Evolutionary conservation across 1,139 yeast species (phyloP).

Genomic region (Yamadazyma aaseri): DNA sequence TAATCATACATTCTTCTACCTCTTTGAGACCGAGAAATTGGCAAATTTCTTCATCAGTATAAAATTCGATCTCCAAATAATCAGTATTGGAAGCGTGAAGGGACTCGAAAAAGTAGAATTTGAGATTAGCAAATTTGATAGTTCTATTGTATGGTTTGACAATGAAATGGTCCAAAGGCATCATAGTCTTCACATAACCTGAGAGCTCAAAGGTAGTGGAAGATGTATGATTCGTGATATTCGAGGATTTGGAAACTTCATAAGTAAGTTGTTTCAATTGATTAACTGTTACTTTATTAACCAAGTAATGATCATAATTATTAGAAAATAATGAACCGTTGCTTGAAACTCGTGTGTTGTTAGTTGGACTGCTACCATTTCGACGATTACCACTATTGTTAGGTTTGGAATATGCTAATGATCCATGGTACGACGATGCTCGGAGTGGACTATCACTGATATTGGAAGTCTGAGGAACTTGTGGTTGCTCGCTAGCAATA

Average conservation of each 20-base stretch:
- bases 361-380: no score
- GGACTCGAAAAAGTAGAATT: constrained; percentile 20
- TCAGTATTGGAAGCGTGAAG: constrained; percentile 2
- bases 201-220: constrained; percentile 18
- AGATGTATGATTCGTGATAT: no score
- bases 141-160: constrained; percentile 33
- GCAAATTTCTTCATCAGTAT: constrained; percentile 26
- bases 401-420: no score
- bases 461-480: constrained; percentile 7
- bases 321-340: background rate
- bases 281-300: constrained; percentile 15
- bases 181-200: constrained; percentile 18
- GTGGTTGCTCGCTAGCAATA: background rate
- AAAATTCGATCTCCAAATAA: constrained; percentile 24
- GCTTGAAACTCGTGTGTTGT: background rate
- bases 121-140: constrained; percentile 26
- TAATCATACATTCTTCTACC: constrained; percentile 23
- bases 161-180: constrained; percentile 22
- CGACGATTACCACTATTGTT: background rate
- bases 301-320: constrained; percentile 14
- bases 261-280: constrained; percentile 13
- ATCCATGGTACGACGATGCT: no score
- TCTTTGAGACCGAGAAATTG: constrained; percentile 27
- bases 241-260: constrained; percentile 14
- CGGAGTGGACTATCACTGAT: constrained; percentile 1